Evolutionary conservation across 345 rosid genomes (phyloP), one percentile per base, ranked within the genome.

Genomic region (Pelargonium nanum): DNA sequence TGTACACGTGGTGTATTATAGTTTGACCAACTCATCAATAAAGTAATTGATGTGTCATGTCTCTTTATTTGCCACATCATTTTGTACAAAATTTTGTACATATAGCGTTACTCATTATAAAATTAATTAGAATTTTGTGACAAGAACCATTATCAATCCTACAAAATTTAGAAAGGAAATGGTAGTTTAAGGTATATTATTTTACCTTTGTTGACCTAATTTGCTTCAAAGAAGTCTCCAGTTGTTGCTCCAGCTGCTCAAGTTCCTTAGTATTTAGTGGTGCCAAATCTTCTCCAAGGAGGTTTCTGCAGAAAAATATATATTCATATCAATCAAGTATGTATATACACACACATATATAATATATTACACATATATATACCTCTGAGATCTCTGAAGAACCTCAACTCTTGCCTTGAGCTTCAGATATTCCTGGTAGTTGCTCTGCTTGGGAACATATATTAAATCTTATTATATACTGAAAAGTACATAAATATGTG

Each of bases 241-340:
- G 77, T 44, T 85, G 95, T 75, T 68, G 66, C 72, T 89, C 96
- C 34, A 89, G 83, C 65, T 85, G 85, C 66, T 89, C 95, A 52
- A 89, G 75, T 61, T 85, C 95, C 75, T 80, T 89, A 0, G 85
- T 57, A 67, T 65, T 64, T 15, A 89, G 59, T 5, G 83, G 81
- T 23, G 76, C 91, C 68, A 89, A 65, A 57, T 89, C 95, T 68
- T 89, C 95, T 17, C 97, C 97, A 68, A 85, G 92, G 54, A 89
- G 80, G 76, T 89, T 89, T 75, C 97, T 89, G 59, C 69, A 73
- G 9, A 58, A 65, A 28, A 12, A 19, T 1, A 24, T 19, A 26
- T 17, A 60, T 26, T 34, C 44, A 19, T 22, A 17, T 8, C 16
- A 30, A 60, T 4, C 3, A n/a, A 1, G 21, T 8, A 53, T 53